These are phyloP conservation scores for Rhizopus arrhizus DNA, from an alignment of 371 early-diverging fungal species.

Conservation along the genomic window DNA sequence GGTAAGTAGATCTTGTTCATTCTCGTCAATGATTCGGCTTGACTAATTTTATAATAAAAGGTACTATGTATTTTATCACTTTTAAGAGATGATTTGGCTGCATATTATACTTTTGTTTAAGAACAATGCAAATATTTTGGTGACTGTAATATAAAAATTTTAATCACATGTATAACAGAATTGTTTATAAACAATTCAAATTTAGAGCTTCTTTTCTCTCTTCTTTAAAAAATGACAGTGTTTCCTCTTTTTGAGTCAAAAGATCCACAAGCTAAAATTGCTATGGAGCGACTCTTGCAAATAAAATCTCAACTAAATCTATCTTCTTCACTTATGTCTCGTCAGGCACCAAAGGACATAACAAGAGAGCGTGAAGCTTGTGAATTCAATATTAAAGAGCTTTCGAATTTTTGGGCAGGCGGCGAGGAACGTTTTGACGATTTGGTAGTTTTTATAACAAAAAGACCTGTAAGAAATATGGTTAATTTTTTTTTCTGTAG, in stretches of 20 bases:
- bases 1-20: too few species aligned
- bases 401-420: conserved; percentile 52
- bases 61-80: too few species aligned
- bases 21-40: too few species aligned
- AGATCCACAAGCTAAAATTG: conserved; percentile 23
- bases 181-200: too few species aligned
- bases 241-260: background rate
- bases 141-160: too few species aligned
- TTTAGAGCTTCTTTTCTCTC: background rate
- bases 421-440: conserved; percentile 52
- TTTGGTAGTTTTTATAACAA: background rate
- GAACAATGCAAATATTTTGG: too few species aligned
- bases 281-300: conserved; percentile 30
- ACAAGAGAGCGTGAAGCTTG: conserved; percentile 57
- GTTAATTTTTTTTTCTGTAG: conserved; percentile 2
- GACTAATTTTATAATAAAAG: too few species aligned
- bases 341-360: conserved; percentile 42
- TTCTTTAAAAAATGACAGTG: background rate
- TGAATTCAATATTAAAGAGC: conserved; percentile 55
- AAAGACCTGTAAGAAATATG: too few species aligned
- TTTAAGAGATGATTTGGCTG: too few species aligned
- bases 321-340: conserved; percentile 41
- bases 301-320: conserved; percentile 42
- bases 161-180: too few species aligned
- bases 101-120: too few species aligned